Base-by-base conservation (phyloP, 257 asterid genomes). In the Coffea canephora region DNA sequence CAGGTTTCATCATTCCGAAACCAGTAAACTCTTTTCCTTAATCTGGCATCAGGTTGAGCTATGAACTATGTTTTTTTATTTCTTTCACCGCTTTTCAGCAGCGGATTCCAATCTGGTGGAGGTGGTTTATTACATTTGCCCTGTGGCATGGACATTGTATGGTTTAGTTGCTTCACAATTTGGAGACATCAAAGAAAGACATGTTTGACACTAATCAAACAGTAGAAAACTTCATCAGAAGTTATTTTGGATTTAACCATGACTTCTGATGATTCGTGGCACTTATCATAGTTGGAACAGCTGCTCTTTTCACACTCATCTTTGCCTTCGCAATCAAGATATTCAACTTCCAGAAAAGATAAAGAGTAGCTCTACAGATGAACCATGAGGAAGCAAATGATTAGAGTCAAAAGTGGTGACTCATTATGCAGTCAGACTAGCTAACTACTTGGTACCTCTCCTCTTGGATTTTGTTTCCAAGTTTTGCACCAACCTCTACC, bases 291-390 rank as follows among this genome's bases (percentile, higher is more conserved):
- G 88, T 77, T 54, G 93, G 89, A 79, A 81, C 88, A 55, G 77
- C 84, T 4, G 87, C 88, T 65, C 66, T 81, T 34, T 93, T 91
- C 48, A 90, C 84, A 85, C 88, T 90, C 86, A 87, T 87, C 69
- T 89, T 91, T 88, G 96, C 89, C 16, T 90, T 81, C 83, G 89
- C 97, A 0, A 88, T 91, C 74, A 88, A 85, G 82, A 81, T 85
- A 4, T 91, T 91, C 62, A 93, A 93, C 85, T 93, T 93, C 83
- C 97, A 91, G 69, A 90, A 87, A 73, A 88, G 93, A 84, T 93
- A 80, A 78, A 39, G 43, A 39, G 43, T 39, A 39, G 43, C 43
- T 39, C 43, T 39, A 4, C 4, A 39, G 43, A 39, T 39, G 43
- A 39, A 39, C 43, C 4, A 39, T 39, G 43, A 39, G 43, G 43